These are phyloP conservation scores for Viridothelium virens DNA, from an alignment of 495 filamentous ascomycete species.

Conservation along the genomic window DNA sequence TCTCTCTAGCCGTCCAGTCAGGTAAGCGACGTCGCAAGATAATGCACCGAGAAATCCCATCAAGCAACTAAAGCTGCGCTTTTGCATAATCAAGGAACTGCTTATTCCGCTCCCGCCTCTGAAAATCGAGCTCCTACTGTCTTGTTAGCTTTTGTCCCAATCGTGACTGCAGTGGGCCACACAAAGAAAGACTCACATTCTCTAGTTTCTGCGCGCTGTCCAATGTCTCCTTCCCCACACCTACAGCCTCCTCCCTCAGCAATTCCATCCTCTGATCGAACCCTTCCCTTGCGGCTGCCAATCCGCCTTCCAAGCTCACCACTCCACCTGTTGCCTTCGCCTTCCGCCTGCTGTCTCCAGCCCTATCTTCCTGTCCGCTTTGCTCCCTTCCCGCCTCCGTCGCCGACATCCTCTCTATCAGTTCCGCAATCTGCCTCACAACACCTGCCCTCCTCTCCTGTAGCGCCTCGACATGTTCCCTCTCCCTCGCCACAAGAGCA, in stretches of 20 bases:
- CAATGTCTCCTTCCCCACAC: conserved; percentile 15
- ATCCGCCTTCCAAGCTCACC: background rate
- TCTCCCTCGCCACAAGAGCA: conserved; percentile 22
- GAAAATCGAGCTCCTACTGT: background rate
- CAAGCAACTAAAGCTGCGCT: background rate
- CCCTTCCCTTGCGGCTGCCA: background rate
- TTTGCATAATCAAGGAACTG: conserved; percentile 6
- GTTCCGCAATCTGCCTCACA: background rate
- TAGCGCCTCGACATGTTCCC: conserved; percentile 17
- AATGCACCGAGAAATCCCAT: too few relatives aligned
- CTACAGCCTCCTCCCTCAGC: conserved; percentile 9
- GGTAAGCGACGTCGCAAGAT: too few relatives aligned
- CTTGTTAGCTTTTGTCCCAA: background rate
- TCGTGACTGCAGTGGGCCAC: background rate
- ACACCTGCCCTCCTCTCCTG: background rate
- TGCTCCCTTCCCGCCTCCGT: background rate
- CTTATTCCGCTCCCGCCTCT: background rate
- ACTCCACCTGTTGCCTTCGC: background rate
- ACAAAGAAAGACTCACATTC: background rate
- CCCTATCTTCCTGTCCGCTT: background rate
- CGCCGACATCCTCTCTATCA: background rate
- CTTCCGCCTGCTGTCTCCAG: background rate
- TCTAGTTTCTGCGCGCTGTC: background rate
- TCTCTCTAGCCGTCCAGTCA: too few relatives aligned
- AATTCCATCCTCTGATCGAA: background rate